These are phyloP conservation scores for Blastobotrys americana DNA, from an alignment of 805 yeast species.

Conservation along the genomic window DNA sequence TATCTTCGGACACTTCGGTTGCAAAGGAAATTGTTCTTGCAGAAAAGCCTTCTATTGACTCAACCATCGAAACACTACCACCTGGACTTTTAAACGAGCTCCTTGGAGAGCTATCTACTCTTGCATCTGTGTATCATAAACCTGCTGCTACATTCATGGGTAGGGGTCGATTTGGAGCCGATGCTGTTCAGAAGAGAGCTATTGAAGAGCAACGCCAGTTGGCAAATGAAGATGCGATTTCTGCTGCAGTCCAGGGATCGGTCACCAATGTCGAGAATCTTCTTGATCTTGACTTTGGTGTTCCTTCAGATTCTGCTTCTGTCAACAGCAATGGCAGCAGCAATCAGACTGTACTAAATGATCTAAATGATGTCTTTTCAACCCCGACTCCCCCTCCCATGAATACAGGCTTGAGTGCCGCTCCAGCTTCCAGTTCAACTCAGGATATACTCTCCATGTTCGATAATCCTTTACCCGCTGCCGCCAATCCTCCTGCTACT, in stretches of 20 bases:
- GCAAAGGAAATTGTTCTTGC: constrained; percentile 55
- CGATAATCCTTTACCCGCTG: constrained; percentile 18
- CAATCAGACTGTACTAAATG: constrained; percentile 49
- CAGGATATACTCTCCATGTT: constrained; percentile 46
- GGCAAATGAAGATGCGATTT: constrained; percentile 63
- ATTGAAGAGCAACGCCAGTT: constrained; percentile 70
- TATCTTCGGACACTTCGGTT: constrained; percentile 74
- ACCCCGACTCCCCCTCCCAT: constrained; percentile 18
- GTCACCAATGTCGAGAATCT: constrained; percentile 69
- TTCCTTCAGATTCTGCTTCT: constrained; percentile 22
- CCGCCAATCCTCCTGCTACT: constrained; percentile 6
- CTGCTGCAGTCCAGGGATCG: constrained; percentile 28
- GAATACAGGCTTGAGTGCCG: constrained; percentile 22
- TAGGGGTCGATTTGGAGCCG: constrained; percentile 35
- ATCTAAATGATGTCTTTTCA: constrained; percentile 61
- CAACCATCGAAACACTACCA: constrained; percentile 66
- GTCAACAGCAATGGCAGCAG: constrained; percentile 23
- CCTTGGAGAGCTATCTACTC: constrained; percentile 67
- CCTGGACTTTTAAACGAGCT: constrained; percentile 61
- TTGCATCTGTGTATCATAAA: constrained; percentile 84
- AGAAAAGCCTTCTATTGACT: constrained; percentile 61
- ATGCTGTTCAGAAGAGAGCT: constrained; percentile 39
- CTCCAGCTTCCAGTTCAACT: constrained; percentile 5
- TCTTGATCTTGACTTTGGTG: constrained; percentile 76
- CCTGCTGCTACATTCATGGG: constrained; percentile 63